phyloP scores from a whole-genome alignment of 148 eudicot species.

The Talinum fruticosum region DNA sequence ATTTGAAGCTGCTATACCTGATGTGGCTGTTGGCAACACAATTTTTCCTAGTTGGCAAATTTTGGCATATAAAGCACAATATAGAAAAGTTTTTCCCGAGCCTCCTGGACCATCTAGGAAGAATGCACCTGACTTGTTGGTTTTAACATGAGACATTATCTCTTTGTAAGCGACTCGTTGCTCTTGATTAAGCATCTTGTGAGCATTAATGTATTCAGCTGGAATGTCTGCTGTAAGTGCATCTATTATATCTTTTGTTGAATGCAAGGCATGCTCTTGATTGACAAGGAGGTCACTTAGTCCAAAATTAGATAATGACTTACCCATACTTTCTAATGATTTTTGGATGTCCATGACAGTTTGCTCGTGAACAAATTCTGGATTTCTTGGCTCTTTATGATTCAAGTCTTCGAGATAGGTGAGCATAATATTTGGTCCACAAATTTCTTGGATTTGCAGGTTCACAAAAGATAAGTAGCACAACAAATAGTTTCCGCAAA shows the following conservation, averaged over 20 bases:
- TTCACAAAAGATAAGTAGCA: not conserved
- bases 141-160: not conserved
- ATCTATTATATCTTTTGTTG: not conserved
- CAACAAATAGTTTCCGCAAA: not conserved
- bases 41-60: not conserved
- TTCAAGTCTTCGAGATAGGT: not conserved
- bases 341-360: not conserved
- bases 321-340: not conserved
- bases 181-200: not conserved
- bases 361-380: not conserved
- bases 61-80: not conserved
- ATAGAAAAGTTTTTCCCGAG: not conserved
- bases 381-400: not conserved
- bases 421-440: not conserved
- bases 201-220: not conserved
- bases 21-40: not conserved
- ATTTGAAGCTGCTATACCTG: conserved; percentile 4
- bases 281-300: not conserved
- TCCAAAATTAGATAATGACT: not conserved
- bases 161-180: not conserved
- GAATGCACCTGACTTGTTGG: not conserved
- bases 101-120: not conserved
- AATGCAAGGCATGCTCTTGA: not conserved
- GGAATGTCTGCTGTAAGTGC: not conserved
- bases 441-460: no score